Evolutionary conservation across 805 yeast species (phyloP), one percentile per base, ranked within the genome.

Genomic region (Myxozyma sirexii): DNA sequence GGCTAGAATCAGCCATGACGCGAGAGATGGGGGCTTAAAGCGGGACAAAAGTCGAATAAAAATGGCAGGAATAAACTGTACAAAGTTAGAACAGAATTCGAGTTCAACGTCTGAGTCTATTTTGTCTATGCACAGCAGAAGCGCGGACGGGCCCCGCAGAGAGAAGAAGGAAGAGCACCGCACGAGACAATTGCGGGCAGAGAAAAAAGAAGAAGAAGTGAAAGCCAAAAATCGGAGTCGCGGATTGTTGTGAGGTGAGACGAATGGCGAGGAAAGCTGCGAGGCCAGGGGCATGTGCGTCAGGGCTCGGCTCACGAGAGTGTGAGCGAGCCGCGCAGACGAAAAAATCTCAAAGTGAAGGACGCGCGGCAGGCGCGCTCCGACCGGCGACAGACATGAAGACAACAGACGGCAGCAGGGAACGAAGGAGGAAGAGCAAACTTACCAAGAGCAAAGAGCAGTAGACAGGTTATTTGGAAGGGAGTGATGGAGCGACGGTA

Each of bases 1-100:
- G 44, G 41, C 43, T 37, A 43, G 43, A 50, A 26, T 57, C 60
- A 19, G 53, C 48, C 56, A 47, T 46, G n/a, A 44, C 26, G 48
- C 21, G 37, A 26, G 48, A 26, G 38, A 33, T n/a, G 39, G 12
- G 27, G 37, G 7, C 17, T 12, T n/a, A 6, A 31, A 27, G 27
- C 17, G 29, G 29, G n/a, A 33, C 13, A 44, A 15, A 7, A 21
- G 19, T 1, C 8, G 26, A n/a, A 38, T 12, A 4, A 23, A 24
- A 23, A 26, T 19, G 37, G 24, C 17, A 15, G 37, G n/a, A 21
- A 5, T 12, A 27, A 35, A 47, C 51, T 31, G 51, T 23, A 33
- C 15, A 31, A n/a, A n/a, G 48, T 43, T 39, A 33, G 48, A n/a
- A 17, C 26, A 17, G 39, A 19, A 7, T 19, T 3, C 17, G 29